Evolutionary conservation across 2,329 filamentous ascomycete genomes (phyloP), one percentile per base, ranked within the genome.

Genomic region (Phoma sp.): DNA sequence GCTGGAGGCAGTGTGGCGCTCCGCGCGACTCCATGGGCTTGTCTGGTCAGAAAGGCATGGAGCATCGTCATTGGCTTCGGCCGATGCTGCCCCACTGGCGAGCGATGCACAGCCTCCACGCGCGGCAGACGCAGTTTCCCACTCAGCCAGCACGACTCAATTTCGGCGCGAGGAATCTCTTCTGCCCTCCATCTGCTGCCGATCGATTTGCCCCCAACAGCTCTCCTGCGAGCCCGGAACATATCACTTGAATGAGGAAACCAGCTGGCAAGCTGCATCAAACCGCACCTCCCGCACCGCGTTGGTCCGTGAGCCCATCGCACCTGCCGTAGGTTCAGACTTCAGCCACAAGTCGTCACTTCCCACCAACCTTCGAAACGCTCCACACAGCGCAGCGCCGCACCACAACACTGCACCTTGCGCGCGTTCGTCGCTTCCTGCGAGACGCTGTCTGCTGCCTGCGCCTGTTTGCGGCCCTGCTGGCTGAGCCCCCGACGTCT

Each of bases 321-420:
- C 52, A 54, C 45, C 50, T 54, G 40, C 52, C 40, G 32, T 54
- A 44, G 51, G 45, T 54, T 18, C 18, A 29, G 27, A 29, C 18
- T 29, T 54, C 52, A 54, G 52, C 52, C 52, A 55, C 52, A 55
- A 50, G 13, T 55, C 46, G 52, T 55, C 52, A 55, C 38, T 47
- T 52, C 37, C 37, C 46, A 44, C 51, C 50, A 53, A 23, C 35
- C 44, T 43, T 43, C 22, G 49, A 40, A 32, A n/a, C 35, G 39
- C 35, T 54, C 51, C 39, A 39, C 50, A 30, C 56, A 25, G 52
- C 42, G 47, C 54, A 53, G 50, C 57, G 47, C 48, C 9, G 10
- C 32, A 33, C 32, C 51, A 50, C 42, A 43, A 50, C 47, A 43
- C 33, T 55, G 36, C 33, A 33, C 37, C 25, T 9, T 33, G 49